A percentile compares a stretch with the other conserved stretches of the same genome.
phyloP scores from a whole-genome alignment of 2,329 filamentous ascomycete species.

The Apiospora aurea region DNA sequence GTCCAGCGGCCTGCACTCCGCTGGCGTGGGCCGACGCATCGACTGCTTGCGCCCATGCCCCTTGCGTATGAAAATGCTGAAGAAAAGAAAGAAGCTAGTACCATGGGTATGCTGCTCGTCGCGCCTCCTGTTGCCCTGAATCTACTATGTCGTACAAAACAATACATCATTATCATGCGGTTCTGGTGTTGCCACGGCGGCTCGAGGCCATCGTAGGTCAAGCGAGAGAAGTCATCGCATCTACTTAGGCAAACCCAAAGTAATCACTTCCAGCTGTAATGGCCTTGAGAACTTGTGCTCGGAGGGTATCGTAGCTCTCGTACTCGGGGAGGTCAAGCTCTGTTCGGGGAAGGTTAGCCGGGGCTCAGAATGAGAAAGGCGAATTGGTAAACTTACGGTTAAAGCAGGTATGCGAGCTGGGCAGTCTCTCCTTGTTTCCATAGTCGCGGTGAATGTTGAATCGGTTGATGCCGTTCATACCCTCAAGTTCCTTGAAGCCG shows the following conservation, averaged over 20 bases:
- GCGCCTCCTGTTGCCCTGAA: conserved; percentile 16
- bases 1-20: conserved; percentile 23
- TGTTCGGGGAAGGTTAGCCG: conserved; percentile 45
- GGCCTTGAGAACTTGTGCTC: conserved; percentile 88
- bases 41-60: not conserved
- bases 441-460: conserved; percentile 99
- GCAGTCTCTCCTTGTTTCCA: conserved; percentile 92
- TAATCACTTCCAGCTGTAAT: conserved; percentile 98
- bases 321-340: conserved; percentile 99
- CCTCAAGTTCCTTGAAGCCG: conserved; percentile 98
- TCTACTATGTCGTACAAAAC: conserved; percentile 23
- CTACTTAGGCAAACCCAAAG: conserved; percentile 88
- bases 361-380: not conserved
- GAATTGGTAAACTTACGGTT: conserved; percentile 76
- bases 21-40: conserved; percentile 1
- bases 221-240: not conserved
- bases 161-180: conserved; percentile 23
- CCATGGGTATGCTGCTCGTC: not conserved
- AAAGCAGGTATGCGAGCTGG: conserved; percentile 98
- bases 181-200: conserved; percentile 11
- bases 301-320: conserved; percentile 90
- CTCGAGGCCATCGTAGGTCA: not conserved
- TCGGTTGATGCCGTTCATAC: conserved; percentile 97
- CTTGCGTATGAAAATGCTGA: conserved; percentile 18
- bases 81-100: conserved; percentile 14